Conservation (phyloP, 345 rosid genomes). For the Diplotaxis tenuifolia region DNA sequence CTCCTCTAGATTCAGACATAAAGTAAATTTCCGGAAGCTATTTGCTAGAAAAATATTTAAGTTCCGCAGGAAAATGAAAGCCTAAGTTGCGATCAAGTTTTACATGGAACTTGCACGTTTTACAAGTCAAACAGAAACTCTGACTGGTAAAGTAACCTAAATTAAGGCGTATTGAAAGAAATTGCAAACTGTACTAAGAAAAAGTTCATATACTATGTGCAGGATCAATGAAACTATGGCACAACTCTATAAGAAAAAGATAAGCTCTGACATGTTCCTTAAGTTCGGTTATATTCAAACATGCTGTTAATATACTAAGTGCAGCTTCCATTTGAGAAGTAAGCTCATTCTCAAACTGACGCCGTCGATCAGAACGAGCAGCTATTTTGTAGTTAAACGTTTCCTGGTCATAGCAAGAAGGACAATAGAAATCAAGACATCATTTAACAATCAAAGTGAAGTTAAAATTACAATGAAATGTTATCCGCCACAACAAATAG, state of each 20-base stretch:
- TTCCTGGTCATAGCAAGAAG: conserved; percentile 54
- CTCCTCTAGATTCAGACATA: background rate
- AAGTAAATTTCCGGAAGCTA: no score
- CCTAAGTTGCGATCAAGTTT: no score
- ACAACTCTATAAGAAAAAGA: conserved; percentile 18
- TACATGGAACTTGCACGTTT: no score
- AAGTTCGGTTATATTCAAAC: conserved; percentile 71
- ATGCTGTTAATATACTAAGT: conserved; percentile 75
- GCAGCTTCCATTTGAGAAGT: conserved; percentile 83
- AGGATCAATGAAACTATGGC: no score
- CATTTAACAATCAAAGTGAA: conserved; percentile 4
- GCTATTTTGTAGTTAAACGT: conserved; percentile 93
- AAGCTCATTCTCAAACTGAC: conserved; percentile 88
- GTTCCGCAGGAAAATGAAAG: no score
- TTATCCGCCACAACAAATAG: background rate
- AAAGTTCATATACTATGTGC: no score
- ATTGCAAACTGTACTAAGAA: no score
- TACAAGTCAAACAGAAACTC: no score
- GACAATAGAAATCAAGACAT: conserved; percentile 8
- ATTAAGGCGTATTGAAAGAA: no score
- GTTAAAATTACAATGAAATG: background rate
- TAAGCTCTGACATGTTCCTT: conserved; percentile 76
- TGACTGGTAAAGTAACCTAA: no score
- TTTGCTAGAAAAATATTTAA: no score
- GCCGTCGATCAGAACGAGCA: conserved; percentile 95